Conservation (phyloP, 345 rosid species). For the Moricandia moricandioides region DNA sequence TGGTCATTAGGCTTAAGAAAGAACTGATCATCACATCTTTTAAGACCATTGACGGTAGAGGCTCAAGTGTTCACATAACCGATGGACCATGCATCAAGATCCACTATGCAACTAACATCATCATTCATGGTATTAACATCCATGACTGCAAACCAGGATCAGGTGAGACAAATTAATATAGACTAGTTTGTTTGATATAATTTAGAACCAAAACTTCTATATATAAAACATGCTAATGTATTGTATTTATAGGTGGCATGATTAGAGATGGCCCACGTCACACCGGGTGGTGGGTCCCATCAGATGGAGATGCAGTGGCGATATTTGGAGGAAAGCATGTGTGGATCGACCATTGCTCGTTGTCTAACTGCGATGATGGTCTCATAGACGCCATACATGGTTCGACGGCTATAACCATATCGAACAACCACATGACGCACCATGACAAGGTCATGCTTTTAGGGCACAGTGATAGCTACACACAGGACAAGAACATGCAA, state of each 20-base stretch:
- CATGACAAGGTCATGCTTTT: slow-evolving; percentile 83
- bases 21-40: slow-evolving; percentile 66
- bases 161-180: background rate
- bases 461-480: slow-evolving; percentile 66
- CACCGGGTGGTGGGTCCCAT: slow-evolving; percentile 50
- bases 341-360: slow-evolving; percentile 79
- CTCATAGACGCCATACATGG: slow-evolving; percentile 77
- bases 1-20: slow-evolving; percentile 61
- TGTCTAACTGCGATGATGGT: slow-evolving; percentile 71
- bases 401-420: slow-evolving; percentile 76
- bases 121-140: slow-evolving; percentile 69
- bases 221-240: background rate
- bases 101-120: slow-evolving; percentile 59
- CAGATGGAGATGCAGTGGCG: slow-evolving; percentile 70
- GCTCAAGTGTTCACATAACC: slow-evolving; percentile 70
- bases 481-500: slow-evolving; percentile 71
- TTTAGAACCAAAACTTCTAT: background rate
- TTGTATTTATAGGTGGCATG: slow-evolving; percentile 27
- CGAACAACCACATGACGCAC: slow-evolving; percentile 79
- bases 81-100: slow-evolving; percentile 77
- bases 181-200: background rate
- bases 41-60: slow-evolving; percentile 82
- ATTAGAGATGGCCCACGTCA: slow-evolving; percentile 62
- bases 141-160: slow-evolving; percentile 65
- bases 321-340: slow-evolving; percentile 53